Evolutionary conservation across 2,329 filamentous ascomycete genomes (phyloP).

Genomic region (Basipetospora chlamydospora): DNA sequence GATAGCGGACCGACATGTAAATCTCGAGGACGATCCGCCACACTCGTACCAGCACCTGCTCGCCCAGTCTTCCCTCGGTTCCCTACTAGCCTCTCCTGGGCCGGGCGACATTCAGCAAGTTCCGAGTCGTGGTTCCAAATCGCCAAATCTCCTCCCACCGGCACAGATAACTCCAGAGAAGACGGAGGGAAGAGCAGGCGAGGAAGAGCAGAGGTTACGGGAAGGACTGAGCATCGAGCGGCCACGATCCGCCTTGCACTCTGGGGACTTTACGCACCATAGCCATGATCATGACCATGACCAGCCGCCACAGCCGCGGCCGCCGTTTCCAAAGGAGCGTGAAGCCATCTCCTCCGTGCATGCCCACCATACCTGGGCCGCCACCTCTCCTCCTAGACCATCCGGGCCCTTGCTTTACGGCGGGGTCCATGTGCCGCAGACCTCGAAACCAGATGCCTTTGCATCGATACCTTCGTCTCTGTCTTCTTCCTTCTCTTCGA

Average conservation of each 20-base stretch:
- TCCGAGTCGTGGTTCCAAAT: neutral
- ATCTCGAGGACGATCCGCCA: constrained; percentile 10
- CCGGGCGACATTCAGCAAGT: neutral
- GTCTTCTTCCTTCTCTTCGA: constrained; percentile 60
- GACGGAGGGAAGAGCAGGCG: constrained; percentile 13
- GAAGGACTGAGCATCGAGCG: constrained; percentile 58
- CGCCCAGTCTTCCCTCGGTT: constrained; percentile 18
- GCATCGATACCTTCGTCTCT: constrained; percentile 41
- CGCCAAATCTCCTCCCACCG: constrained; percentile 20
- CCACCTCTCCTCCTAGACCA: constrained; percentile 41
- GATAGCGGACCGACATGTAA: constrained; percentile 50
- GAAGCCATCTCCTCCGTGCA: no score
- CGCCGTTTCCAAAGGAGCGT: no score
- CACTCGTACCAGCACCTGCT: neutral
- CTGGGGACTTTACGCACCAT: constrained; percentile 48
- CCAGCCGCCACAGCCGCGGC: no score
- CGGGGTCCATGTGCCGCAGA: constrained; percentile 15
- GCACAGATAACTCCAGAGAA: constrained; percentile 33
- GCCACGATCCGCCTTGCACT: constrained; percentile 62
- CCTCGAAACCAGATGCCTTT: constrained; percentile 17
- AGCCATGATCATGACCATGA: no score
- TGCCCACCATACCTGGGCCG: constrained; percentile 28
- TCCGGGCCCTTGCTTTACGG: constrained; percentile 32
- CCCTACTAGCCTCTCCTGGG: constrained; percentile 16
- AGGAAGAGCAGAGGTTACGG: constrained; percentile 26